Evolutionary conservation across 1,284 basidiomycete genomes (phyloP), one percentile per base, ranked within the genome.

Genomic region (Trichosporon inkin): DNA sequence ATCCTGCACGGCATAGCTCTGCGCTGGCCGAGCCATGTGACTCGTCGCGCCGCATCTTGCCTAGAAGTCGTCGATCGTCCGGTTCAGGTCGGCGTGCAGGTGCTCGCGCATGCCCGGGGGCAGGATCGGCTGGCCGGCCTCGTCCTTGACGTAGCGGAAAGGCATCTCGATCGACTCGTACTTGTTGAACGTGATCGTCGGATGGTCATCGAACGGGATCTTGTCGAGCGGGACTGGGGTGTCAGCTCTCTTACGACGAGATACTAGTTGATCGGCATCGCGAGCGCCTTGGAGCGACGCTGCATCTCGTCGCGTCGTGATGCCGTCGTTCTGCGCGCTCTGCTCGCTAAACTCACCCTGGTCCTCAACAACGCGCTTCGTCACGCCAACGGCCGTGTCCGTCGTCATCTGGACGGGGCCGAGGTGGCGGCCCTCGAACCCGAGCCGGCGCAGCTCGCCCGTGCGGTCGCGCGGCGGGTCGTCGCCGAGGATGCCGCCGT

Each of bases 361-460:
- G 73, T 96, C 91, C 63, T 89, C 81, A 0, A 94, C 88, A 14
- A 96, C 88, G 2, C 85, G 78, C 74, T 95, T 97, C 0, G 92
- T 93, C 6, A 98, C 94, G 8, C 89, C 92, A 0, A 98, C 81
- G 0, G 95, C 95, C 1, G 95, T 98, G 75, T 99, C 95, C 0
- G 95, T 99, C 24, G 95, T 98, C 95, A 99, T 99, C 77, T 99
- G 96, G 1, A 92, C 81, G 1, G 84, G 81, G 0, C 90, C 91
- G 5, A 96, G 81, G 75, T 89, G 89, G 24, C 93, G 83, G 3
- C 83, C 84, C 0, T 91, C 90, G 73, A 96, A 98, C 0, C 92
- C 92, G 16, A 93, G 80, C 14, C 82, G 82, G 28, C 96, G 86
- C 41, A 99, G 84, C 72, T 95, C 90, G 2, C 86, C 84, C 0